Conservation (phyloP, 2,329 filamentous ascomycete genomes). For the Lecanosticta acicola region DNA sequence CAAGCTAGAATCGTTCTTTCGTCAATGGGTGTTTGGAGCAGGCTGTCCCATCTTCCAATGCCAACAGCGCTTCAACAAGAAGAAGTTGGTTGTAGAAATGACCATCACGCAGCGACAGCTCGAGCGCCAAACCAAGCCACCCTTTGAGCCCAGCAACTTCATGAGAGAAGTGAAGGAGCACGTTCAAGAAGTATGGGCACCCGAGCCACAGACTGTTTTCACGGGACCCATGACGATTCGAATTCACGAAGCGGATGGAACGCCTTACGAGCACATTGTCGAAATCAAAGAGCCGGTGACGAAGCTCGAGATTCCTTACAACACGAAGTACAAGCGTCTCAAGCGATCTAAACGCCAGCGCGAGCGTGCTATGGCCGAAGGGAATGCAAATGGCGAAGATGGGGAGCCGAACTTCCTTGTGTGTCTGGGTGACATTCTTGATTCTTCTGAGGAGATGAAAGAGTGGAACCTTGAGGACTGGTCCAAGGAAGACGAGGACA, state of each 20-base stretch:
- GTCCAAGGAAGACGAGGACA: conserved; percentile 78
- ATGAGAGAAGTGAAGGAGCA: conserved; percentile 79
- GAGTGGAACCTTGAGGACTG: conserved; percentile 86
- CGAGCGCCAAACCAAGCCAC: conserved; percentile 50
- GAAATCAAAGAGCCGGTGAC: conserved; percentile 84
- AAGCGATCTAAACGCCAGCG: conserved; percentile 82
- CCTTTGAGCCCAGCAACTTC: conserved; percentile 69
- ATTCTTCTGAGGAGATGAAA: conserved; percentile 70
- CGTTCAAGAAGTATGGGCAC: conserved; percentile 63
- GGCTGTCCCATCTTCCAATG: conserved; percentile 86
- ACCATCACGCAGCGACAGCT: conserved; percentile 71
- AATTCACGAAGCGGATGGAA: conserved; percentile 96
- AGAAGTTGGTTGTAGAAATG: conserved; percentile 90
- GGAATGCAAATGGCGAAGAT: conserved; percentile 49
- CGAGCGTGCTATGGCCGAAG: conserved; percentile 64
- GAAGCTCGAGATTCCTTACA: conserved; percentile 93
- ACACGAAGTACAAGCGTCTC: conserved; percentile 96
- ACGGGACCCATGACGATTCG: conserved; percentile 96
- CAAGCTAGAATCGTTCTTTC: conserved; percentile 84
- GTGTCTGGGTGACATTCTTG: conserved; percentile 84
- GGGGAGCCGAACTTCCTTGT: conserved; percentile 79
- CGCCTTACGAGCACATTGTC: conserved; percentile 95
- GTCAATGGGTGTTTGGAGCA: conserved; percentile 83
- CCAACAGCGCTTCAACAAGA: conserved; percentile 92
- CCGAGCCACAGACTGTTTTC: conserved; percentile 60